Conservation (phyloP, 2,329 filamentous ascomycete species). For the Colletotrichum eleusines region DNA sequence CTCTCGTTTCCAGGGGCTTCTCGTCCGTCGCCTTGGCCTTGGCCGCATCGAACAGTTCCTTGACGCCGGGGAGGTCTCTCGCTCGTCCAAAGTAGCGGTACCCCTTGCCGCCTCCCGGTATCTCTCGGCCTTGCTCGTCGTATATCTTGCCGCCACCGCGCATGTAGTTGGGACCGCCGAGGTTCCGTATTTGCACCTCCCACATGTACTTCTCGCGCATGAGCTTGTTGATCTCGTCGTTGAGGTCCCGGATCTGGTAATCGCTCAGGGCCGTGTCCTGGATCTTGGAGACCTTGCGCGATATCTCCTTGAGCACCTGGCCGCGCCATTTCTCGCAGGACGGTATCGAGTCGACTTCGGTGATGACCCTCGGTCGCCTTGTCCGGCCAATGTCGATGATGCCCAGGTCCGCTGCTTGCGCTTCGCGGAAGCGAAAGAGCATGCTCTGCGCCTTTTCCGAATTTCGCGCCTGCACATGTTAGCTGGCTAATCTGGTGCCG, state of each 20-base stretch:
- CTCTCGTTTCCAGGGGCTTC: conserved; percentile 74
- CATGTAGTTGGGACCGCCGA: conserved; percentile 99
- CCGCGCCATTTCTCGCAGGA: conserved; percentile 98
- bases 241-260: conserved; percentile 96
- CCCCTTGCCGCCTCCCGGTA: conserved; percentile 83
- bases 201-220: conserved; percentile 99
- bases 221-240: conserved; percentile 99
- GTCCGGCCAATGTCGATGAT: conserved; percentile 94
- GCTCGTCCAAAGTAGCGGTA: conserved; percentile 96
- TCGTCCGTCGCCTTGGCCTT: conserved; percentile 67
- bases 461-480: conserved; percentile 81
- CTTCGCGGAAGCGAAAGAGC: conserved; percentile 99
- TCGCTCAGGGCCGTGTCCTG: conserved; percentile 93
- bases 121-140: conserved; percentile 79
- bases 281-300: conserved; percentile 95
- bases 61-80: conserved; percentile 90
- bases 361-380: conserved; percentile 91
- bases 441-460: conserved; percentile 99
- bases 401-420: conserved; percentile 94
- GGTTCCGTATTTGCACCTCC: conserved; percentile 94
- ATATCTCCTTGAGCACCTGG: conserved; percentile 96
- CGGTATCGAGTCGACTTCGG: conserved; percentile 84
- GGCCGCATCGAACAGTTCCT: conserved; percentile 90
- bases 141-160: conserved; percentile 77
- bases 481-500: background rate